Conservation (phyloP, 257 asterid genomes). For the Solanum pennellii region DNA sequence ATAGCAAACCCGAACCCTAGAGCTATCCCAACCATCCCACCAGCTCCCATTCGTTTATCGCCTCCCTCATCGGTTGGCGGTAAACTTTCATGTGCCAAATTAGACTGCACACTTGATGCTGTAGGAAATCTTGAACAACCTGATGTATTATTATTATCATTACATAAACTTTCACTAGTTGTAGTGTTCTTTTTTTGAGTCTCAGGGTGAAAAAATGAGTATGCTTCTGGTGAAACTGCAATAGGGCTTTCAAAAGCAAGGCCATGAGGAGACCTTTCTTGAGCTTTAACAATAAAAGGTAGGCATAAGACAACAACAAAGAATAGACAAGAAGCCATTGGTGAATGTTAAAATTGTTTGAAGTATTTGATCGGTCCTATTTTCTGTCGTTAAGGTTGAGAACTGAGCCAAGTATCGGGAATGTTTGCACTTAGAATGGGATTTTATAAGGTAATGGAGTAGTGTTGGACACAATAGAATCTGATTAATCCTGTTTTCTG, state of each 20-base stretch:
- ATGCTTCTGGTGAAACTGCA: constrained; percentile 34
- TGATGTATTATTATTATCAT: neutral
- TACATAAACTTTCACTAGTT: neutral
- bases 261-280: constrained; percentile 36
- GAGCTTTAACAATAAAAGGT: constrained; percentile 7
- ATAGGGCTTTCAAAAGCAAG: constrained; percentile 18
- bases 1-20: constrained; percentile 10
- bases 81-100: constrained; percentile 17
- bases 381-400: neutral
- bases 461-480: neutral
- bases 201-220: constrained; percentile 29
- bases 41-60: constrained; percentile 3
- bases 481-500: neutral
- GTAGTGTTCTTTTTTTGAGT: constrained; percentile 3
- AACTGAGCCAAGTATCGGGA: neutral
- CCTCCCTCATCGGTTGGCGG: neutral
- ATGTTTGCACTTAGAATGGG: neutral
- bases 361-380: neutral
- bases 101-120: constrained; percentile 28
- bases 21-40: constrained; percentile 17
- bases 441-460: neutral
- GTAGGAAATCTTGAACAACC: constrained; percentile 22
- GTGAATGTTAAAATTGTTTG: too few species aligned
- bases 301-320: constrained; percentile 1
- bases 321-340: constrained; percentile 11